Evolutionary conservation across 305 asterid genomes (phyloP).

Genomic region (Withania somnifera): DNA sequence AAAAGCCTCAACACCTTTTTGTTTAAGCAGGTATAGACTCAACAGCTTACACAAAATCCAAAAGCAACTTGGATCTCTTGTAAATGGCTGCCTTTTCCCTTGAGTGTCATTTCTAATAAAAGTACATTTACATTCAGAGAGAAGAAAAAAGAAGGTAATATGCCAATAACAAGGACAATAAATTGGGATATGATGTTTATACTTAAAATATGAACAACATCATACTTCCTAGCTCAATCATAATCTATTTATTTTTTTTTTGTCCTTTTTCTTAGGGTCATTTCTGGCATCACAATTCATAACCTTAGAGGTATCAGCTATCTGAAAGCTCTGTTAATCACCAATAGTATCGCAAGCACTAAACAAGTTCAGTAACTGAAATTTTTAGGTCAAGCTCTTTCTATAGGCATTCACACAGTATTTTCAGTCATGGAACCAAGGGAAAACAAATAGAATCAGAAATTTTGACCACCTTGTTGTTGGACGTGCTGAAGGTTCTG

Average conservation of each 20-base stretch:
- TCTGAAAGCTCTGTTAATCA: neutral
- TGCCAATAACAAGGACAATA: neutral
- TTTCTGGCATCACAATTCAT: neutral
- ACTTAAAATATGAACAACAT: neutral
- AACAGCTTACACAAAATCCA: neutral
- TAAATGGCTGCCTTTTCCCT: neutral
- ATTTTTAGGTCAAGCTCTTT: neutral
- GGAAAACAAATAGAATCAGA: neutral
- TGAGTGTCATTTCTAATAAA: neutral
- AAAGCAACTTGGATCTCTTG: neutral
- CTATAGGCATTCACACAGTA: neutral
- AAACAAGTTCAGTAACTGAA: neutral
- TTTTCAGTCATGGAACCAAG: neutral
- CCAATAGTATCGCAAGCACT: neutral
- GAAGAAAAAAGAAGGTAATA: neutral
- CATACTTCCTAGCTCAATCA: neutral
- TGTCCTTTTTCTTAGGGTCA: neutral
- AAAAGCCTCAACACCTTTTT: neutral
- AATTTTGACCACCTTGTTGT: constrained; percentile 38
- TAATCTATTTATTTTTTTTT: neutral
- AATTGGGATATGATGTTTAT: neutral
- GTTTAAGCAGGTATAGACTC: too few relatives aligned
- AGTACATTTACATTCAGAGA: neutral
- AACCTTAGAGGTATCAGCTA: neutral
- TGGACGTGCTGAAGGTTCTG: constrained; percentile 84